Conservation (phyloP, 192 early-diverging fungal species). For the Coemansia biformis region DNA sequence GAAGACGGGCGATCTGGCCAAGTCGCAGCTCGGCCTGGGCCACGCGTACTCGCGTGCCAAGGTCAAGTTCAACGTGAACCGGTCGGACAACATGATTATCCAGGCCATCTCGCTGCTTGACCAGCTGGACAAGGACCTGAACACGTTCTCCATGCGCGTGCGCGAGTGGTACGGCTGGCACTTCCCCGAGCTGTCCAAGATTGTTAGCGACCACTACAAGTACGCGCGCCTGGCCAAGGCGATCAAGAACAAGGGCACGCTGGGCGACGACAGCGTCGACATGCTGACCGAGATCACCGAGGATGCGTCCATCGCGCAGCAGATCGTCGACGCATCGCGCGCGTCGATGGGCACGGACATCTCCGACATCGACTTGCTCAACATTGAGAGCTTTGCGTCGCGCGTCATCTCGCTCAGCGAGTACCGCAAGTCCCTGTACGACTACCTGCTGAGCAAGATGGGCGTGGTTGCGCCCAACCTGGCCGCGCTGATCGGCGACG, state of each 20-base stretch:
- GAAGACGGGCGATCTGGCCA: constrained; percentile 87
- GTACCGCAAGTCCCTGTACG: constrained; percentile 89
- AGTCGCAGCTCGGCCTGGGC: constrained; percentile 94
- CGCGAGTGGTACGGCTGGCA: constrained; percentile 99
- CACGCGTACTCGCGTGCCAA: constrained; percentile 98
- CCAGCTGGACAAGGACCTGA: constrained; percentile 98
- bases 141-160: constrained; percentile 94
- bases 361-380: constrained; percentile 89
- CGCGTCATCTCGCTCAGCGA: constrained; percentile 86
- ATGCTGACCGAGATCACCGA: constrained; percentile 75
- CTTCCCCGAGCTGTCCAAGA: constrained; percentile 97
- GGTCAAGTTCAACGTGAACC: constrained; percentile 99
- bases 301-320: constrained; percentile 76
- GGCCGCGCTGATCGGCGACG: constrained; percentile 89
- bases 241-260: constrained; percentile 88
- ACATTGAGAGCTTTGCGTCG: constrained; percentile 90
- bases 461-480: constrained; percentile 93
- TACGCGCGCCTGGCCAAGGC: constrained; percentile 86
- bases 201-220: constrained; percentile 86
- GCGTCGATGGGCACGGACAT: constrained; percentile 99
- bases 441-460: constrained; percentile 95
- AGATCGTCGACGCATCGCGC: constrained; percentile 88
- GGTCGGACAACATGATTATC: constrained; percentile 95
- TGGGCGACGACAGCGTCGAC: constrained; percentile 69
- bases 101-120: constrained; percentile 91